Evolutionary conservation across 2,329 filamentous ascomycete genomes (phyloP).

Genomic region (Colletotrichum cordylinicola): DNA sequence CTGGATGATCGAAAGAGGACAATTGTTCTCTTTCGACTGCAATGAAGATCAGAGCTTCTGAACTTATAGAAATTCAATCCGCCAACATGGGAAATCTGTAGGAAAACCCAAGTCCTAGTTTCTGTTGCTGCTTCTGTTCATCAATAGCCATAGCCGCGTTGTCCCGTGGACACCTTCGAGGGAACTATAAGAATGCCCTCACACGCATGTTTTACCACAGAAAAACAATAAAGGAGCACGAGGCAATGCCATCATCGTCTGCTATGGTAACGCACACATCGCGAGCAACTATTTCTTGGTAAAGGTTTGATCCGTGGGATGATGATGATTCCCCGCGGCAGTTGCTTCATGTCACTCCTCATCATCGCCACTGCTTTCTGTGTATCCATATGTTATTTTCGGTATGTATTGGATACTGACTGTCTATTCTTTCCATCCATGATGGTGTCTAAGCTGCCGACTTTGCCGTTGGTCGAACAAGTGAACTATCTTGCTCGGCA

Average conservation of each 20-base stretch:
- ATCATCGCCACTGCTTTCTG: background rate
- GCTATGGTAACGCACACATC: too few species aligned
- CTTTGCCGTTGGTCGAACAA: accelerated
- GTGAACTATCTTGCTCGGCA: too few species aligned
- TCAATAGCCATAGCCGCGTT: background rate
- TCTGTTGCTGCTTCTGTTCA: background rate
- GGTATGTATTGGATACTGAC: background rate
- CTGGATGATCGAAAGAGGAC: too few species aligned
- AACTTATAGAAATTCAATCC: background rate
- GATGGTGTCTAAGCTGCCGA: accelerated
- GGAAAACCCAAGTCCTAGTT: background rate
- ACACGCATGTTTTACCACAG: too few species aligned
- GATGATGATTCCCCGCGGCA: too few species aligned
- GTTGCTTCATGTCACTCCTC: background rate
- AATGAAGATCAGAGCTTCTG: background rate
- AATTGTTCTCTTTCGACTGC: background rate
- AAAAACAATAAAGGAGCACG: too few species aligned
- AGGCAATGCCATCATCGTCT: too few species aligned
- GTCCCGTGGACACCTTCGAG: too few species aligned
- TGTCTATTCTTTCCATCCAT: too few species aligned
- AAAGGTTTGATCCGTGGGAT: too few species aligned
- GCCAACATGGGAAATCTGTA: background rate
- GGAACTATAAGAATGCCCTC: background rate
- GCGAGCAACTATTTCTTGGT: too few species aligned
- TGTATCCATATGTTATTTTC: background rate